Evolutionary conservation across 768 basidiomycete species (phyloP), one percentile per base, ranked within the genome.

Genomic region (Agaricus subrufescens): DNA sequence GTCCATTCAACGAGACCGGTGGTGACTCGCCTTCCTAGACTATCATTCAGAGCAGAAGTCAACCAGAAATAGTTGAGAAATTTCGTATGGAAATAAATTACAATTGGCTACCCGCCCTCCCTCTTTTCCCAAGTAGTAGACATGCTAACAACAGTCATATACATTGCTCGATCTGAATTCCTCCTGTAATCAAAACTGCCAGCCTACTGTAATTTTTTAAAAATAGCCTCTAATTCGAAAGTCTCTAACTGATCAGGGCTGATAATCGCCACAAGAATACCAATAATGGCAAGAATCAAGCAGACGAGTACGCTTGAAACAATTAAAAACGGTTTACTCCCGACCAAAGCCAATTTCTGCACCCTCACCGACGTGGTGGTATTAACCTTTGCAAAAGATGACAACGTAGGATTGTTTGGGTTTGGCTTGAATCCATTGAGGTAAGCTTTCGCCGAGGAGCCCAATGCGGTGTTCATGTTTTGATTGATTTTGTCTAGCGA

Each of bases 191-290:
- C 19, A 19, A 19, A 19, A 19, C 19, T 19, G 19, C 19, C 19
- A 19, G 19, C 19, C 19, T 19, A 19, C 19, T 19, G 19, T 19
- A 19, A 19, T 19, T 19, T 19, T 34, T 49, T 48, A 4, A 42
- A 10, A 19, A 55, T 55, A 40, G 48, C 48, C 8, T 48, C 46
- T 46, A 55, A 34, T 7, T 55, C 54, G 14, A 55, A 55, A 8
- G 46, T 47, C 25, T 43, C 27, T n/a, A 55, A 27, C 31, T 43
- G 38, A 48, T 55, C 54, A 12, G 12, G 46, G 11, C 15, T 47
- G 37, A 40, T 46, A n/a, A 55, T 11, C 39, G 19, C 15, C 39
- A 55, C 10, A 12, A 55, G 25, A 6, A 27, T 48, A 30, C 8
- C 12, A 26, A 48, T 14, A 15, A 55, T 11, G 26, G 43, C 38